A percentile compares a stretch with the other conserved stretches of the same genome.
Evolutionary conservation across 2,329 filamentous ascomycete genomes (phyloP).

Genomic region (Botrytis sinoallii): DNA sequence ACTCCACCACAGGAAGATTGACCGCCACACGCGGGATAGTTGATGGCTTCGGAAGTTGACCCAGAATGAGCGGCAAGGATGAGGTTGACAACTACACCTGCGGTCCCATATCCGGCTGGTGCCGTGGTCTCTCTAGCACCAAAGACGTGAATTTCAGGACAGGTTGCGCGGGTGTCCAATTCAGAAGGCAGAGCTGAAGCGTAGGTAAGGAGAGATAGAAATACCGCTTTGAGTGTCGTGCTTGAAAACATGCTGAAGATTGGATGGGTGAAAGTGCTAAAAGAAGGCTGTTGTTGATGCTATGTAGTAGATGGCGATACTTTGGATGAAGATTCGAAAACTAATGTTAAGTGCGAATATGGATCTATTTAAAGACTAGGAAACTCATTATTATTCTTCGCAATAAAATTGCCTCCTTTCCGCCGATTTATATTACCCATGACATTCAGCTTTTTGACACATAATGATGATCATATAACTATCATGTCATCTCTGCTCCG

Average conservation of each 20-base stretch:
- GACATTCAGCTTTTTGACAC: background rate
- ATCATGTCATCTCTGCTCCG: background rate
- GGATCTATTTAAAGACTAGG: background rate
- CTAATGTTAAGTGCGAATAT: background rate
- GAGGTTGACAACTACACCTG: slow-evolving; percentile 47
- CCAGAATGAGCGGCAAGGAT: slow-evolving; percentile 49
- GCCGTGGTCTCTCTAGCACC: slow-evolving; percentile 51
- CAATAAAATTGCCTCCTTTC: background rate
- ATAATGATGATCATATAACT: background rate
- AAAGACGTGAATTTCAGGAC: slow-evolving; percentile 49
- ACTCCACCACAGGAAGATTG: slow-evolving; percentile 55
- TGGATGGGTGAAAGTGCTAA: background rate
- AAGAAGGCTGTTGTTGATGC: background rate
- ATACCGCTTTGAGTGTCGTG: background rate
- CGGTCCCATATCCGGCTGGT: slow-evolving; percentile 49
- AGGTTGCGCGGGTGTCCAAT: slow-evolving; percentile 33
- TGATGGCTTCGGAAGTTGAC: slow-evolving; percentile 53
- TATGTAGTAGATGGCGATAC: background rate
- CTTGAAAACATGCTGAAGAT: background rate
- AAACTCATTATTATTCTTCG: background rate
- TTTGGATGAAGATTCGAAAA: background rate
- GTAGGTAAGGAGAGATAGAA: background rate
- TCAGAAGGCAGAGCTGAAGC: slow-evolving; percentile 2
- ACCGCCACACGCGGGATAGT: slow-evolving; percentile 62
- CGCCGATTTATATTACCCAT: slow-evolving; percentile 8